These are phyloP conservation scores for Talaromyces sp. DNA, from an alignment of 2,329 filamentous ascomycete genomes.

Conservation along the genomic window DNA sequence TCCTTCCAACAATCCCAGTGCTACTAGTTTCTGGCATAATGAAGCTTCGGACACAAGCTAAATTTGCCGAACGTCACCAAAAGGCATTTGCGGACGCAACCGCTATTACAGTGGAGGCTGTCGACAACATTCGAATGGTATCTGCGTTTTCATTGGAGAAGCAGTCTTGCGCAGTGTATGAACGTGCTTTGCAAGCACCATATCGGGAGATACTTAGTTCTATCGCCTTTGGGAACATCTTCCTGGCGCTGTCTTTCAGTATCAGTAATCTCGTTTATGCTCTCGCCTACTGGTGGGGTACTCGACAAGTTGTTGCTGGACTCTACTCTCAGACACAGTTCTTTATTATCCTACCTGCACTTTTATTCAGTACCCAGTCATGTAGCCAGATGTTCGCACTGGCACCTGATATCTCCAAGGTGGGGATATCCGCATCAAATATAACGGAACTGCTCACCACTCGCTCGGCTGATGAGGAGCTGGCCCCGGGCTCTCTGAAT, in stretches of 20 bases:
- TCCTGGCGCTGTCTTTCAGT: constrained; percentile 28
- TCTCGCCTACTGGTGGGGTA: constrained; percentile 70
- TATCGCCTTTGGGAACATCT: constrained; percentile 38
- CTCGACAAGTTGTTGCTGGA: constrained; percentile 59
- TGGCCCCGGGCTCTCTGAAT: constrained; percentile 4
- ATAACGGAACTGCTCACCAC: constrained; percentile 43
- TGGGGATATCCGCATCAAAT: constrained; percentile 54
- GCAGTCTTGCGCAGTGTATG: constrained; percentile 35
- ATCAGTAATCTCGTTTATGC: constrained; percentile 60
- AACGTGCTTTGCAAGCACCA: constrained; percentile 33
- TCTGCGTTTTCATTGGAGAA: constrained; percentile 42
- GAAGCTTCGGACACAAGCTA: constrained; percentile 56
- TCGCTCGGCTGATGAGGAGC: constrained; percentile 21
- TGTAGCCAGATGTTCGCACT: constrained; percentile 66
- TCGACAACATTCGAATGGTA: constrained; percentile 42
- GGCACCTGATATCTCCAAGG: constrained; percentile 62
- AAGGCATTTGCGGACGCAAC: constrained; percentile 42
- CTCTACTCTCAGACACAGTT: constrained; percentile 58
- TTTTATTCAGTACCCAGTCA: constrained; percentile 63
- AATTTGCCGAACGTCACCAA: constrained; percentile 47
- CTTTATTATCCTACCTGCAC: constrained; percentile 62
- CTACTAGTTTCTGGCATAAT: constrained; percentile 61
- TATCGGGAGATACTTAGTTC: constrained; percentile 39
- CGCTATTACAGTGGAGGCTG: constrained; percentile 41
- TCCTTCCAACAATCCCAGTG: constrained; percentile 59